Conservation (phyloP, 345 rosid genomes). For the Eucalyptus lansdowneana region DNA sequence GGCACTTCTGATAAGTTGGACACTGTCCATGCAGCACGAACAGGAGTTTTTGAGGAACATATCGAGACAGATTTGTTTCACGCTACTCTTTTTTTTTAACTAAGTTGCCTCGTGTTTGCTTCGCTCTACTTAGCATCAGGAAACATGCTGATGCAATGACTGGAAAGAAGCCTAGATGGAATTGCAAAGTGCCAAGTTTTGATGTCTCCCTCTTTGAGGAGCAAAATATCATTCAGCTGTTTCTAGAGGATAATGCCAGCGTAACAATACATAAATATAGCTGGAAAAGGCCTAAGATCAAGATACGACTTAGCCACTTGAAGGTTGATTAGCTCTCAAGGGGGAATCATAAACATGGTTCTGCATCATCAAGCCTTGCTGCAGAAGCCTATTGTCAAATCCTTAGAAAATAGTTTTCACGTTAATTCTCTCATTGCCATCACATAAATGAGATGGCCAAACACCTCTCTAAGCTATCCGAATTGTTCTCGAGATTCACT, state of each 20-base stretch:
- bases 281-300: neutral
- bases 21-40: neutral
- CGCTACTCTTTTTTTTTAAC: neutral
- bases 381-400: neutral
- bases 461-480: neutral
- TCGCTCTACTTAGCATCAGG: neutral
- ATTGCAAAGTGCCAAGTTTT: neutral
- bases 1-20: neutral
- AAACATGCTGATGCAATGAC: neutral
- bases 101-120: neutral
- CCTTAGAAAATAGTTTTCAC: neutral
- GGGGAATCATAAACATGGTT: neutral
- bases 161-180: neutral
- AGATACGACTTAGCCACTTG: neutral
- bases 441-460: neutral
- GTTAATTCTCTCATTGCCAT: neutral
- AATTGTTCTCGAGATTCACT: neutral
- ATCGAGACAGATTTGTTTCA: neutral
- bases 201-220: neutral
- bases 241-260: neutral
- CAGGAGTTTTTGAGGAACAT: neutral
- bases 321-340: neutral
- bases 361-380: neutral
- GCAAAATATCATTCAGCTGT: neutral
- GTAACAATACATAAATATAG: neutral